Evolutionary conservation across 345 rosid genomes (phyloP).

Genomic region (Dipteronia sinensis): DNA sequence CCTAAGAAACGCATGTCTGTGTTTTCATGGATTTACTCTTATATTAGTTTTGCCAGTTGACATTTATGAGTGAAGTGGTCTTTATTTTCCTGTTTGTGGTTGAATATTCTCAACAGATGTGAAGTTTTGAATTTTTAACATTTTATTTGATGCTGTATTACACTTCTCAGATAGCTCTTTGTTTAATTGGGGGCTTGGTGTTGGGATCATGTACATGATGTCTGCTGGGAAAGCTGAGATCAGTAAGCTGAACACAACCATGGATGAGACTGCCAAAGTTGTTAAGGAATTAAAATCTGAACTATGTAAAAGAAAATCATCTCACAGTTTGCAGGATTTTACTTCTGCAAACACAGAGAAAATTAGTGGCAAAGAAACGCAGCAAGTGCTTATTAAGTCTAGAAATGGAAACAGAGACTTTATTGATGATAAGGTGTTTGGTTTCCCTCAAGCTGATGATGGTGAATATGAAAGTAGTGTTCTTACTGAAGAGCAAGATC

Average conservation of each 20-base stretch:
- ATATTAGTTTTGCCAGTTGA: conserved; percentile 3
- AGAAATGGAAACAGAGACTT: conserved; percentile 28
- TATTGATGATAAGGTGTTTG: conserved; percentile 27
- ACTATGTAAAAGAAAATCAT: conserved; percentile 53
- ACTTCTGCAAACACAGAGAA: conserved; percentile 30
- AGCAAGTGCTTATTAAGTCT: conserved; percentile 23
- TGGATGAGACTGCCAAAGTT: conserved; percentile 71
- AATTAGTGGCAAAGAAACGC: conserved; percentile 21
- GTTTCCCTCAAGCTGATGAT: conserved; percentile 38
- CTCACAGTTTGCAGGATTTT: conserved; percentile 25
- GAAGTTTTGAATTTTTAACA: neutral
- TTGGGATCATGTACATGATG: conserved; percentile 85
- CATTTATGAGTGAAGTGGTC: neutral
- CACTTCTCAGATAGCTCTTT: conserved; percentile 50
- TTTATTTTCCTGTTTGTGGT: neutral
- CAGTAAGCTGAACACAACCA: conserved; percentile 52
- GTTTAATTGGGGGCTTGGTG: conserved; percentile 65
- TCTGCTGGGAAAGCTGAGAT: conserved; percentile 71
- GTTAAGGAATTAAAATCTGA: conserved; percentile 72
- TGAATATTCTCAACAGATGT: neutral
- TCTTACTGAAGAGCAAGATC: conserved; percentile 76
- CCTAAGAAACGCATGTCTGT: neutral
- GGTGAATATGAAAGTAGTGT: conserved; percentile 75
- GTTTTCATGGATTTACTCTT: neutral
- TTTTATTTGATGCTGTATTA: neutral